Evolutionary conservation across 805 yeast species (phyloP), one percentile per base, ranked within the genome.

Genomic region (Candida odintsovae): DNA sequence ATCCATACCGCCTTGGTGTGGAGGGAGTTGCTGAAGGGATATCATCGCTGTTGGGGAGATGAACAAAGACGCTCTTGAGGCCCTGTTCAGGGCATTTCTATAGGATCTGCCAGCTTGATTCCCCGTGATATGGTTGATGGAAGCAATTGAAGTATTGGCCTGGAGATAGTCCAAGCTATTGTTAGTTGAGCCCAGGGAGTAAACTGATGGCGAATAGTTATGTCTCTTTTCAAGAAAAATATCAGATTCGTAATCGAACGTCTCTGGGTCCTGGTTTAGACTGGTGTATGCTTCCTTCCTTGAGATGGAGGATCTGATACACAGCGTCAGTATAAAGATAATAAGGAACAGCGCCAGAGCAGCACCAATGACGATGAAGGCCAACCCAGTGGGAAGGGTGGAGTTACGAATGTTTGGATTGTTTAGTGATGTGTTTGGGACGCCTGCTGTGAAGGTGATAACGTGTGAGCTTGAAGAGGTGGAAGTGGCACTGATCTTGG

Each of bases 291-390:
- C 68, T 16, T 54, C 53, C 43, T 60, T 62, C 15, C 59, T 55
- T 13, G 65, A 58, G 16, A 44, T 51, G 16, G 62, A 61, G 33
- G 56, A 55, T n/a, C 57, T 26, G 7, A 58, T 47, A 4, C 59
- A 26, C 8, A 61, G 41, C 6, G 56, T 40, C 50, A 70, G 50
- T 3, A 63, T 43, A 5, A 61, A 20, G 3, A 51, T 38, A 4
- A 63, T 33, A 3, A 61, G 42, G 3, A 64, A 62, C 28, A 78
- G 76, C 0, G 82, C 87, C 15, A 86, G 70, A 33, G 80, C 74
- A 22, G 81, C 72, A 3, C 94, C 96, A 49, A 86, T 81, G 0
- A 84, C 84, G 40, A 87, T 85, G 65, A 86, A 87, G 4, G 86
- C 87, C 2, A 92, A 82, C 3, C 94, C 95, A 42, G 75, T 72